Evolutionary conservation across 2,329 filamentous ascomycete genomes (phyloP).

Genomic region (Neofusicoccum umdonicola): DNA sequence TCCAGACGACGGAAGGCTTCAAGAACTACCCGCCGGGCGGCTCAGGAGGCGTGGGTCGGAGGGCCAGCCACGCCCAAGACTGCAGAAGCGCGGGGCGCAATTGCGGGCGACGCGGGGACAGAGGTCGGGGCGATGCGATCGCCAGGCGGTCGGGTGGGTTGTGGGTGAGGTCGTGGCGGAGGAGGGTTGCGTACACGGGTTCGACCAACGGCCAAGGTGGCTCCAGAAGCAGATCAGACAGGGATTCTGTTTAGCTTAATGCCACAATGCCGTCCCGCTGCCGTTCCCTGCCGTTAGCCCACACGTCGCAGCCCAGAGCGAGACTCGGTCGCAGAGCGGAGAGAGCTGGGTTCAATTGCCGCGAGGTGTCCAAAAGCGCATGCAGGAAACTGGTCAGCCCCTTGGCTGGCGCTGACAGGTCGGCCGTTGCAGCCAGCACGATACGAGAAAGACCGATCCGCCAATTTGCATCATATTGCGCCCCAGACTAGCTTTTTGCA

Average conservation of each 20-base stretch:
- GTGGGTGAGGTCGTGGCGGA: constrained; percentile 12
- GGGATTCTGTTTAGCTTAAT: constrained; percentile 14
- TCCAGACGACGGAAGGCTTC: constrained; percentile 27
- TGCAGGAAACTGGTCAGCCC: neutral
- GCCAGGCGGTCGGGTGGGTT: constrained; percentile 14
- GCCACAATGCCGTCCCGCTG: neutral
- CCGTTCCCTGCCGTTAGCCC: constrained; percentile 8
- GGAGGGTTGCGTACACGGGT: constrained; percentile 13
- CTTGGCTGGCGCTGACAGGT: constrained; percentile 14
- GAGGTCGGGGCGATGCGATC: constrained; percentile 9
- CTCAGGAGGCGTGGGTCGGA: constrained; percentile 14
- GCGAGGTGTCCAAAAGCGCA: constrained; percentile 1
- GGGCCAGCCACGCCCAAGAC: constrained; percentile 15
- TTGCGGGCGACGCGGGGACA: neutral
- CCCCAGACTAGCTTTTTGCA: neutral
- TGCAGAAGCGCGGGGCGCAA: constrained; percentile 4
- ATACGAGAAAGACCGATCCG: constrained; percentile 12
- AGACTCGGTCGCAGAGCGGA: neutral
- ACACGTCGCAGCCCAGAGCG: constrained; percentile 2
- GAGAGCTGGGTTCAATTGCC: neutral
- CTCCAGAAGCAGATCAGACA: constrained; percentile 15
- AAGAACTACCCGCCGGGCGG: constrained; percentile 11
- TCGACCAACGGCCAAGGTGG: constrained; percentile 16
- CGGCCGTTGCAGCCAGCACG: neutral
- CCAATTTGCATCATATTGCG: neutral